Percentiles rank a stretch among this genome's conserved stretches.
These are phyloP conservation scores for Pyricularia grisea DNA, from an alignment of 2,329 filamentous ascomycete species.

Conservation along the genomic window DNA sequence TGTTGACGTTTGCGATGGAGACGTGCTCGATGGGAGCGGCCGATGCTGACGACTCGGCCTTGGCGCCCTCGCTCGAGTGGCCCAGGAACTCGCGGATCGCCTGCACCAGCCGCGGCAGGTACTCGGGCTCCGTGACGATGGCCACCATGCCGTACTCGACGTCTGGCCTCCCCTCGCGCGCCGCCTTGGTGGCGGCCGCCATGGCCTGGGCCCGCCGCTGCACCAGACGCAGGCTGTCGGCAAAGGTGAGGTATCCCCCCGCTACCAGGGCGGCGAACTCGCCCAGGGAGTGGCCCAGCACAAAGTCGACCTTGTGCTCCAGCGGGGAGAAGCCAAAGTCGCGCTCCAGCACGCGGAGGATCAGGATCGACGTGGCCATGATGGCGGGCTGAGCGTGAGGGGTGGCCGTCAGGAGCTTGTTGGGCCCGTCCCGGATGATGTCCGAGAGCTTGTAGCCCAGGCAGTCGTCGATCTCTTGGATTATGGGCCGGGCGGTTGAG, in stretches of 20 bases:
- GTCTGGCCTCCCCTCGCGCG: slow-evolving; percentile 51
- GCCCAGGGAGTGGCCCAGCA: slow-evolving; percentile 82
- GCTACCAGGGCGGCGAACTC: slow-evolving; percentile 89
- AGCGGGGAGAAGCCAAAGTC: slow-evolving; percentile 70
- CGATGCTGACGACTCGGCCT: slow-evolving; percentile 57
- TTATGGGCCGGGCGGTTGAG: slow-evolving; percentile 59
- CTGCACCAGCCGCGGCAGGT: slow-evolving; percentile 58
- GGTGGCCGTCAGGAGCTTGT: slow-evolving; percentile 67
- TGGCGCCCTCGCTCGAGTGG: slow-evolving; percentile 53
- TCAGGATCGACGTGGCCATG: slow-evolving; percentile 88
- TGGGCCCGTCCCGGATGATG: slow-evolving; percentile 73
- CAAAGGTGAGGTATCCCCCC: slow-evolving; percentile 68
- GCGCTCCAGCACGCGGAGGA: slow-evolving; percentile 75
- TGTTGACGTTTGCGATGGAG: slow-evolving; percentile 87
- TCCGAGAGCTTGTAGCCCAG: slow-evolving; percentile 67
- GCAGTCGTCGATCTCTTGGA: slow-evolving; percentile 77
- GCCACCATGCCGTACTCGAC: slow-evolving; percentile 93
- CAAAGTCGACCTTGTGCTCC: slow-evolving; percentile 63
- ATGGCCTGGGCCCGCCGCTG: slow-evolving; percentile 72
- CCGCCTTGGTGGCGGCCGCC: slow-evolving; percentile 63
- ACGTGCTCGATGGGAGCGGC: slow-evolving; percentile 77
- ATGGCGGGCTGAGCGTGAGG: slow-evolving; percentile 90
- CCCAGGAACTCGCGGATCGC: slow-evolving; percentile 74
- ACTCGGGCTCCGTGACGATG: slow-evolving; percentile 75
- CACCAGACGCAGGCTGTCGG: slow-evolving; percentile 70